Percentiles rank a stretch among this genome's conserved stretches.
Evolutionary conservation across 139 green algal species (phyloP).

Genomic region (Trebouxia sp.): DNA sequence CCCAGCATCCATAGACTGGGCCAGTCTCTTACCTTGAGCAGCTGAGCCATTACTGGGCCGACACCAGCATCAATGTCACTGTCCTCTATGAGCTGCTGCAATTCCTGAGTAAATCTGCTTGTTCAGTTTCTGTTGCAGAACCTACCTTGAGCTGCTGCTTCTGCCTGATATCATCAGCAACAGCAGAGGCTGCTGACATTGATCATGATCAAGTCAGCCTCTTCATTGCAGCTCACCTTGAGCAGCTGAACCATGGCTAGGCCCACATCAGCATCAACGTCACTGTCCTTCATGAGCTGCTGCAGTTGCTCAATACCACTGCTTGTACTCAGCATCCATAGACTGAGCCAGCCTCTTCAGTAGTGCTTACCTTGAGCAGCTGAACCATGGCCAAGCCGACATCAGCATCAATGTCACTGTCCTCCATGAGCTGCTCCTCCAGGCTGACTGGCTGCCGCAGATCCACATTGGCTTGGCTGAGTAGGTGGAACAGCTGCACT

Average conservation of each 20-base stretch:
- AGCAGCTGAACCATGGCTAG: no score
- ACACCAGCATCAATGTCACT: no score
- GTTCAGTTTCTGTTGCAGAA: not conserved
- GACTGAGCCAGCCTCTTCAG: not conserved
- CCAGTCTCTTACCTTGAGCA: conserved; percentile 6
- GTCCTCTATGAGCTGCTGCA: no score
- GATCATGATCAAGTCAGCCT: not conserved
- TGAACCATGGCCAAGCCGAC: conserved; percentile 39
- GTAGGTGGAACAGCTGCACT: conserved; percentile 53
- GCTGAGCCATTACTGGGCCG: no score
- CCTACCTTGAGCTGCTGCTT: conserved; percentile 25
- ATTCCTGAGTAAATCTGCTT: no score
- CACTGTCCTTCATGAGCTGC: no score
- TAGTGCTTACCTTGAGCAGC: conserved; percentile 25
- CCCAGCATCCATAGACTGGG: not conserved
- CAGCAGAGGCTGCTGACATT: conserved; percentile 61
- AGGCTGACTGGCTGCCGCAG: conserved; percentile 62
- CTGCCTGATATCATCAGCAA: conserved; percentile 38
- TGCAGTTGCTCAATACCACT: no score
- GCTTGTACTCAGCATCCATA: not conserved
- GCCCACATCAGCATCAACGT: no score
- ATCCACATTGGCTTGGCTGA: conserved; percentile 50
- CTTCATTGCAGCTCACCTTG: not conserved
- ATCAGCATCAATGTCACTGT: conserved; percentile 55
- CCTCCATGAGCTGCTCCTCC: conserved; percentile 63